Conservation (phyloP, 495 filamentous ascomycete species). For the Talaromyces borbonicus region DNA sequence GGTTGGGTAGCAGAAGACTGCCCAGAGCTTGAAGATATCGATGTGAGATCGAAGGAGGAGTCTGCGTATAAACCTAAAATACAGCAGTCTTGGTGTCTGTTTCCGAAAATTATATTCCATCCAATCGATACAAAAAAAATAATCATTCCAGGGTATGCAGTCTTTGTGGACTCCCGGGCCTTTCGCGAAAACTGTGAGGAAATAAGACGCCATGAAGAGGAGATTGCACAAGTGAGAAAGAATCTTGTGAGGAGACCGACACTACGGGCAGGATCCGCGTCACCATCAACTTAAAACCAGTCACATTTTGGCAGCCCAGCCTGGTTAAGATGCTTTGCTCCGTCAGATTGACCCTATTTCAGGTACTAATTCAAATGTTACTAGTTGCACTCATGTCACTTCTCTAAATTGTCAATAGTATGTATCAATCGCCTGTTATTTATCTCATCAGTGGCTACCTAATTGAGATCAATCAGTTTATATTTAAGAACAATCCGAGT, state of each 20-base stretch:
- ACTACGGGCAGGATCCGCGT: not conserved
- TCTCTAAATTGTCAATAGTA: too few species aligned
- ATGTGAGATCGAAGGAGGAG: not conserved
- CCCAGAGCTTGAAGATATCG: not conserved
- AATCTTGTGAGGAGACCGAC: constrained; percentile 1
- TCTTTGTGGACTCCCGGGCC: not conserved
- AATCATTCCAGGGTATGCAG: not conserved
- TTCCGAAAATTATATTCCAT: not conserved
- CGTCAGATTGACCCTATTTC: too few species aligned
- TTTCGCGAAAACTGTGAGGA: not conserved
- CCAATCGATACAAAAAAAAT: not conserved
- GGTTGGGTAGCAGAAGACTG: not conserved
- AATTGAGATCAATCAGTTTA: too few species aligned
- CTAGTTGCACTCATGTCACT: too few species aligned
- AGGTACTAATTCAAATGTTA: too few species aligned
- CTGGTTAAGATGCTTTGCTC: not conserved
- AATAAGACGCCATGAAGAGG: not conserved
- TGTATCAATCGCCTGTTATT: too few species aligned
- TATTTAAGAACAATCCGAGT: too few species aligned
- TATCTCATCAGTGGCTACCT: too few species aligned
- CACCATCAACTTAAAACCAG: not conserved
- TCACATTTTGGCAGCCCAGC: not conserved
- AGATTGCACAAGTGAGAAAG: not conserved
- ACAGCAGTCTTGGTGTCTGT: not conserved
- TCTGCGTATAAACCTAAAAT: not conserved